phyloP scores from a whole-genome alignment of 192 early-diverging fungal species.

The Diversispora eburnea region DNA sequence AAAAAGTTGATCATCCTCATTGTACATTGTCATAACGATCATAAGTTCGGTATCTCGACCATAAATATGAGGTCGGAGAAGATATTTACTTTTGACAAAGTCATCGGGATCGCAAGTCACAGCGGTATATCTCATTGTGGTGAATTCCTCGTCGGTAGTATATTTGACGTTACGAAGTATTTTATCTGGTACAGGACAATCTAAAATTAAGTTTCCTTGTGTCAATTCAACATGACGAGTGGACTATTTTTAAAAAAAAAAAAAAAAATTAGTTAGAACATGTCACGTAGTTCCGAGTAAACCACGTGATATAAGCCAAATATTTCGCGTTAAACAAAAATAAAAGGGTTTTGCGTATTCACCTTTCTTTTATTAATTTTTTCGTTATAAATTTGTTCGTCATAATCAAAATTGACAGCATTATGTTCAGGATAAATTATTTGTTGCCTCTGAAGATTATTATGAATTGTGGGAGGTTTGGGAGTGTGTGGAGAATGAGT shows the following conservation, averaged over 20 bases:
- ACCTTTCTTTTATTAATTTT: slow-evolving; percentile 9
- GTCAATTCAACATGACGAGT: slow-evolving; percentile 46
- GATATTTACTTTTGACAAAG: slow-evolving; percentile 60
- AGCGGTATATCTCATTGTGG: slow-evolving; percentile 68
- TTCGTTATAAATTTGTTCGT: background rate
- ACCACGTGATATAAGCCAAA: background rate
- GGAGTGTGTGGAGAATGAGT: too few species aligned
- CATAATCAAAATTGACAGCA: background rate
- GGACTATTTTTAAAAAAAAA: background rate
- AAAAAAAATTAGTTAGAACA: background rate
- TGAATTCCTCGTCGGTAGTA: slow-evolving; percentile 58
- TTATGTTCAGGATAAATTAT: background rate
- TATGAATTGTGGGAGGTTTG: background rate
- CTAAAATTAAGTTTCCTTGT: slow-evolving; percentile 64
- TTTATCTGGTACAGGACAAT: slow-evolving; percentile 56
- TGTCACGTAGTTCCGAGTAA: background rate
- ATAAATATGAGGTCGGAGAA: slow-evolving; percentile 64
- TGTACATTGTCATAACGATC: slow-evolving; percentile 92
- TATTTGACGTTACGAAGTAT: slow-evolving; percentile 48
- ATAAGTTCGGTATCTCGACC: slow-evolving; percentile 82
- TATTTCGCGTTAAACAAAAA: too few species aligned
- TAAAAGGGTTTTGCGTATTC: background rate
- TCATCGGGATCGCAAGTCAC: slow-evolving; percentile 64
- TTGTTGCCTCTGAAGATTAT: background rate
- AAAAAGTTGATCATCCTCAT: slow-evolving; percentile 88